Evolutionary conservation across 2,329 filamentous ascomycete genomes (phyloP).

Genomic region (Septoria linicola): DNA sequence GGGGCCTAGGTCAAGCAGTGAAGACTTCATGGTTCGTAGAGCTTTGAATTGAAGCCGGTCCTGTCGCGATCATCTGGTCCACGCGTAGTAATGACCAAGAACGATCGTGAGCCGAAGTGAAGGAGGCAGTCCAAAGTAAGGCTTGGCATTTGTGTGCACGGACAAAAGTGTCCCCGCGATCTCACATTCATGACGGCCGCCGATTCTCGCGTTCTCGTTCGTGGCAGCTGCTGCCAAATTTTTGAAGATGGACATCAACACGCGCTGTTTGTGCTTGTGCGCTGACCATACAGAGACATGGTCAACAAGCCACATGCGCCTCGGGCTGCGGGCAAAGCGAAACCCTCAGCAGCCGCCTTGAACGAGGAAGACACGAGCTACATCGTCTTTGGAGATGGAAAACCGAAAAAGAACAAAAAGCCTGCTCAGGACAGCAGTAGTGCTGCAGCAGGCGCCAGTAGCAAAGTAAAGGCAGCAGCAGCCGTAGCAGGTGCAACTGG

Average conservation of each 20-base stretch:
- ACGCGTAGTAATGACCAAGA: too few species aligned
- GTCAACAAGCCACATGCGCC: slow-evolving; percentile 52
- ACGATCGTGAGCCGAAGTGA: too few species aligned
- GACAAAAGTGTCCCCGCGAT: too few species aligned
- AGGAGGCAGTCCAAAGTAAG: too few species aligned
- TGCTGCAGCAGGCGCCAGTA: slow-evolving; percentile 11
- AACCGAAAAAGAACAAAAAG: slow-evolving; percentile 46
- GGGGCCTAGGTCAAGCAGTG: too few species aligned
- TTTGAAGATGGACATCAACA: slow-evolving; percentile 15
- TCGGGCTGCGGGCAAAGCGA: slow-evolving; percentile 43
- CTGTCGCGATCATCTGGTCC: too few species aligned
- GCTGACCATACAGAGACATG: slow-evolving; percentile 36
- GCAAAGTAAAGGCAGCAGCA: slow-evolving; percentile 21
- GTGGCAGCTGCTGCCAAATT: background rate
- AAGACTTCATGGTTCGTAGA: too few species aligned
- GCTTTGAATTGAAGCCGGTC: too few species aligned
- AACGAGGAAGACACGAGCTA: slow-evolving; percentile 50
- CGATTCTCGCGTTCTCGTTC: slow-evolving; percentile 5
- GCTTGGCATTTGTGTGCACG: too few species aligned
- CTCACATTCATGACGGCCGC: background rate
- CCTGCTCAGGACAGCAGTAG: slow-evolving; percentile 27
- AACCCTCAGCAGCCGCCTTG: slow-evolving; percentile 36
- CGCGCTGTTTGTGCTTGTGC: background rate
- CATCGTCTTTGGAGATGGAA: slow-evolving; percentile 50
- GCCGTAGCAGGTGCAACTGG: slow-evolving; percentile 21